A percentile compares a stretch with the other conserved stretches of the same genome.
Conservation (phyloP, 345 rosid genomes). For the Arabis alpina region DNA sequence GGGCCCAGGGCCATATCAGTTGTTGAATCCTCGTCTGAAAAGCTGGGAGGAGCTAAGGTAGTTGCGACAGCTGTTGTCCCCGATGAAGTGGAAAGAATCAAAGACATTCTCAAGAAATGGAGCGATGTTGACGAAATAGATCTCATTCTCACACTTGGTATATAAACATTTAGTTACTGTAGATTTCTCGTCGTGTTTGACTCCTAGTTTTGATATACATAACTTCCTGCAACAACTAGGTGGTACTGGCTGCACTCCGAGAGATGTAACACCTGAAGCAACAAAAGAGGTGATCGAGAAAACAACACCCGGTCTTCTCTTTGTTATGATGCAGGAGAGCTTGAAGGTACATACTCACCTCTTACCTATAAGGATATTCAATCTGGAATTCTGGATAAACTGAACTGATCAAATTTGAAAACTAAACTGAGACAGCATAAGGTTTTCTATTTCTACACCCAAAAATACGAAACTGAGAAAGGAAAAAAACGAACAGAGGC, state of each 20-base stretch:
- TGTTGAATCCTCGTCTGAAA: slow-evolving; percentile 75
- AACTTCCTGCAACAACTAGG: slow-evolving; percentile 52
- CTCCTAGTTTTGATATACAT: not conserved
- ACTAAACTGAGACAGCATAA: not conserved
- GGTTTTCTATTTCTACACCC: not conserved
- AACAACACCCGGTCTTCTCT: slow-evolving; percentile 89
- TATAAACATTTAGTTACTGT: slow-evolving; percentile 11
- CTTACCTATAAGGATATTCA: not conserved
- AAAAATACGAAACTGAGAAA: not conserved
- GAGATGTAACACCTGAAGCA: slow-evolving; percentile 98
- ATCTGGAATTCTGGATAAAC: slow-evolving; percentile 6
- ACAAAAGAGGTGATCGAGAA: slow-evolving; percentile 80
- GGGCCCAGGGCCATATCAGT: slow-evolving; percentile 86
- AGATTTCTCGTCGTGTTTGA: slow-evolving; percentile 3
- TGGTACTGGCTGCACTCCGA: slow-evolving; percentile 93
- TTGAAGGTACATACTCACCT: slow-evolving; percentile 61
- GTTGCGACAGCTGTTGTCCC: slow-evolving; percentile 76
- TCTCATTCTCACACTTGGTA: slow-evolving; percentile 91
- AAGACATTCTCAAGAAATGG: slow-evolving; percentile 73
- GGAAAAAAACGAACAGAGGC: too few species aligned
- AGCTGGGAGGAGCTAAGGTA: slow-evolving; percentile 85
- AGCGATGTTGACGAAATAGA: slow-evolving; percentile 75
- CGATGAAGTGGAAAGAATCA: slow-evolving; percentile 75
- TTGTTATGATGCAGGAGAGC: slow-evolving; percentile 96
- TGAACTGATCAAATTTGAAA: not conserved